Evolutionary conservation across 805 yeast species (phyloP), one percentile per base, ranked within the genome.

Genomic region (Nematodospora valgi): DNA sequence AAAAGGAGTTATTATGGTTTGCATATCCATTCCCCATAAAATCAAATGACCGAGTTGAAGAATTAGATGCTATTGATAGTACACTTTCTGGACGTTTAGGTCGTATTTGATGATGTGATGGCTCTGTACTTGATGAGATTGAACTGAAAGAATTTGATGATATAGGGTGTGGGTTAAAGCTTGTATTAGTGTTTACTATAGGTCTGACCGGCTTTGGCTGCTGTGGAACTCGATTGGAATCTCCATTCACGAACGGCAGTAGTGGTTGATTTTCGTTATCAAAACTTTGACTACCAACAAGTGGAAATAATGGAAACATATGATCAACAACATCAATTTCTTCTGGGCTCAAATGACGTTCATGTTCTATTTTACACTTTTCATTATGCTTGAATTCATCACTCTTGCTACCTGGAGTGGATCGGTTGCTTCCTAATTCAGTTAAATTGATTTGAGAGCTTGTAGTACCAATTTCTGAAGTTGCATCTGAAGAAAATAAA

Each of bases 281-380:
- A 38, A 67, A 65, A 23, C 64, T 58, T 28, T 49, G 45, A 27
- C 51, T 47, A 6, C 72, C 73, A 12, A 67, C 63, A 37, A 67
- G 49, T 3, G 73, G 71, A 31, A 66, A 66, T 15, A 67, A 54
- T 3, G 73, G 73, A 38, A 64, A 66, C 59, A 62, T 59, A 32
- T 52, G 51, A 32, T 60, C 64, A 36, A 56, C 54, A 30, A 51
- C 34, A 30, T 59, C 62, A 34, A 54, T 41, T 20, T 52, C 56
- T 2, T 48, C 28, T 1, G 43, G 39, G 23, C 31, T 29, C 8
- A 39, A 23, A 23, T 39, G 35, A 8, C 35, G 16, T 10, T 35
- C 39, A 6, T 18, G 3, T 3, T 23, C n/a, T 4, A 9, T 9
- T 8, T 27, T 15, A 6, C 6, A 7, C 11, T 27, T 15, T 5